Evolutionary conservation across 306 rosid genomes (phyloP).

Genomic region (Dalbergia cultrata): DNA sequence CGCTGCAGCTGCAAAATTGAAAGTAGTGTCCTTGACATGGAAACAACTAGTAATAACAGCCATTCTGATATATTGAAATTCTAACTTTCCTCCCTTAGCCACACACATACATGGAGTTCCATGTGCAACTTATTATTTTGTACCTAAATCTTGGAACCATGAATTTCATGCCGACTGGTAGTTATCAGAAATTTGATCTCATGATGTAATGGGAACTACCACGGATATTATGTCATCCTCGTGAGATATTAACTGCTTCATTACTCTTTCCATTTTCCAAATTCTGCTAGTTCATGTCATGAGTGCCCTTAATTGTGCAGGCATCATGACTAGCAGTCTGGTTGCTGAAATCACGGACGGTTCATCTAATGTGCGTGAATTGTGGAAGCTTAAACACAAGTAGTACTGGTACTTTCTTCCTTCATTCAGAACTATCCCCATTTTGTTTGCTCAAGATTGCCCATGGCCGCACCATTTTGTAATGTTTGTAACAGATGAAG

Average conservation of each 20-base stretch:
- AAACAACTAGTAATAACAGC: background rate
- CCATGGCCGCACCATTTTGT: background rate
- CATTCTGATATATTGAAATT: constrained; percentile 5
- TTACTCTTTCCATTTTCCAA: constrained; percentile 11
- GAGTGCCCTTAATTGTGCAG: constrained; percentile 53
- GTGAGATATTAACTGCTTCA: constrained; percentile 1
- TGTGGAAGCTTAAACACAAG: constrained; percentile 85
- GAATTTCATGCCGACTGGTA: background rate
- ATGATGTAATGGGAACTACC: constrained; percentile 19
- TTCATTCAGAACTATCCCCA: constrained; percentile 5
- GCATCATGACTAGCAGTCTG: constrained; percentile 66
- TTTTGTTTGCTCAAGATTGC: constrained; percentile 31
- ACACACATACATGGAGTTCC: background rate
- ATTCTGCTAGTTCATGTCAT: constrained; percentile 8
- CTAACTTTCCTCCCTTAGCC: constrained; percentile 1
- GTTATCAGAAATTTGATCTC: constrained; percentile 19
- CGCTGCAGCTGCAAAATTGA: constrained; percentile 16
- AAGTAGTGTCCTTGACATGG: constrained; percentile 22
- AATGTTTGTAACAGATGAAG: background rate
- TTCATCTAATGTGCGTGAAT: constrained; percentile 91
- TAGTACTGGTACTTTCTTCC: constrained; percentile 43
- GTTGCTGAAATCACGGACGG: constrained; percentile 94
- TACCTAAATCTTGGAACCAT: background rate
- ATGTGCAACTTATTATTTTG: background rate
- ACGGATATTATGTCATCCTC: background rate